Evolutionary conservation across 352 stramenopile genomes (phyloP), one percentile per base, ranked within the genome.

Genomic region (Blastocystis sp.): DNA sequence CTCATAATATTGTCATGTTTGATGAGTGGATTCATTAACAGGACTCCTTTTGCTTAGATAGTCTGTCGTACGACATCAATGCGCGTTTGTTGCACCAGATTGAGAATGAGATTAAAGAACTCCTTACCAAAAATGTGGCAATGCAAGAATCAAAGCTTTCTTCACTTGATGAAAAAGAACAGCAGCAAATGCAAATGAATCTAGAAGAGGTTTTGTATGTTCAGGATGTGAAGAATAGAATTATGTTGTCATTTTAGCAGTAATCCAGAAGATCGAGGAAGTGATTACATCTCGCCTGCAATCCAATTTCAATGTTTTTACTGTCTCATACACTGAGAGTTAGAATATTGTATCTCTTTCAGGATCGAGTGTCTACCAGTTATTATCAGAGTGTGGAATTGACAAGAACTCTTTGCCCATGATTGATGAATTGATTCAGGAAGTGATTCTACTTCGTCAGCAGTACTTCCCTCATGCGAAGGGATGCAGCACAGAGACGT

Each of bases 1-100:
- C 97, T 2, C 98, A 99, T 93, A 99, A 99, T 91, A 92, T 99
- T 69, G 96, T 98, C 93, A 47, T 91, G 79, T 37, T 90, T 15
- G 91, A 90, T 9, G n/a, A 13, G n/a, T 89, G 18, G 11, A n/a
- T 5, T 55, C 50, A 84, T 11, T 29, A 37, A 3, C 29, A 94
- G 93, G 94, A 96, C 90, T 95, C 93, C 3, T 93, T 97, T 41
- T 94, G 93, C 0, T 97, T 94, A 50, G 96, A 99, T 9, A 95
- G 95, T 11, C 95, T 96, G 13, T 98, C 96, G 6, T 98, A 98
- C 90, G 94, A 98, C 37, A 91, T 99, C 2, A 97, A 93, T 0
- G 97, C 94, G 6, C 95, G 98, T 87, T 94, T 99, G 66, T 93
- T 93, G n/a, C 94, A 94, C 34, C 98, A 95, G 50, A 94, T 98